Base-by-base conservation (phyloP, 2,329 filamentous ascomycete species). In the Stenocarpella maydis region DNA sequence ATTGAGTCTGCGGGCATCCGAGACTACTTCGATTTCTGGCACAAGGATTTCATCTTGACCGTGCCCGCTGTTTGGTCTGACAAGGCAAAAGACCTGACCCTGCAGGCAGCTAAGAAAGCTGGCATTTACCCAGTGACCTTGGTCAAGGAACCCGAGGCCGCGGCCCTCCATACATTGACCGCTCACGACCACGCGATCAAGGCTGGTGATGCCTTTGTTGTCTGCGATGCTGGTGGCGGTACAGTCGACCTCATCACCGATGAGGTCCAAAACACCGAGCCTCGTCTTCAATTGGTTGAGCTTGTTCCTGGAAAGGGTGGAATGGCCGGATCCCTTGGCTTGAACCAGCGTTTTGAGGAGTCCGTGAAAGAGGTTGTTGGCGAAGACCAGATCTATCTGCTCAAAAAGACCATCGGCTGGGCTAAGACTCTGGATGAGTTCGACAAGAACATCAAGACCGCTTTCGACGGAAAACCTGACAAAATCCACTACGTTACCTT, bases 31-130 rank as follows among this genome's bases (percentile, higher is more conserved):
- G 0, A 50, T 1, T 5, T 65, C 6, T 69, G 67, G 2, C 15
- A 65, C 21, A 70, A 67, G n/a, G 69, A 73, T 8, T 70, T 73
- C 15, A 58, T 74, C 4, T 31, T 74, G 10, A 75, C 65, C 17
- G 74, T 75, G 0, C 74, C 74, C 1, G 74, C 73, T 12, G 72
- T 74, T 3, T 74, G 74, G 73, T 74, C 72, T 0, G 72, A 75
- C 58, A 54, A 68, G 37, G 74, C 74, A 54, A 74, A 74, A 43
- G 70, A 74, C 24, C 63, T 67, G 1, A 73, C 72, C 1, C 14
- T 71, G 63, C 24, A 67, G 63, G 72, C 72, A 14, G 71, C 70
- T 1, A 50, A 64, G 49, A 67, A 41, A 2, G 72, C 72, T 1
- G 54, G 61, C 1, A 68, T 71, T 19, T 19, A 65, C 1, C 63